Conservation (phyloP, 805 yeast species). For the Saccharomycopsis sp. region DNA sequence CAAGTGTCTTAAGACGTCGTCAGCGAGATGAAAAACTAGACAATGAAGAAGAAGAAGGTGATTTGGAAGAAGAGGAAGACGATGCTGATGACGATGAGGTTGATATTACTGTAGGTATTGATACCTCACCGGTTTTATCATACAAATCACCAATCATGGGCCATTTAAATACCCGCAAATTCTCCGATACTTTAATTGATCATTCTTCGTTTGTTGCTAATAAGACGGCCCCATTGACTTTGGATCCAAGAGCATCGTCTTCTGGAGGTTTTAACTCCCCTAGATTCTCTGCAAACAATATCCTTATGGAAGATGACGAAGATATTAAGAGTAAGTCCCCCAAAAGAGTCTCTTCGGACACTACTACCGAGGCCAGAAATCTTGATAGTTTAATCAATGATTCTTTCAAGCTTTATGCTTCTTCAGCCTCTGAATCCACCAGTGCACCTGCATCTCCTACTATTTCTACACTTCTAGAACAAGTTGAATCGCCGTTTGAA, state of each 20-base stretch:
- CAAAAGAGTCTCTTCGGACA: neutral
- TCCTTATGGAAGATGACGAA: neutral
- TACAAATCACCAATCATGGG: neutral
- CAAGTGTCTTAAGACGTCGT: neutral
- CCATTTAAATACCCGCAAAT: neutral
- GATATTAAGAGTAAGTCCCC: too few species aligned
- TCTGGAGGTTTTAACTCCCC: neutral
- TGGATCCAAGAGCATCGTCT: slow-evolving; percentile 1
- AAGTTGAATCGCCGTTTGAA: slow-evolving; percentile 1
- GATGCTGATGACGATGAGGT: slow-evolving; percentile 4
- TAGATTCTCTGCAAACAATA: neutral
- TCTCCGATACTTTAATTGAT: neutral
- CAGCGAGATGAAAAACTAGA: neutral
- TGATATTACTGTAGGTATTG: slow-evolving; percentile 12
- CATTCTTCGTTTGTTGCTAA: neutral
- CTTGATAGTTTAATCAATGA: neutral
- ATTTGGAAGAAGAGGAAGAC: neutral
- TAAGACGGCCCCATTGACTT: neutral
- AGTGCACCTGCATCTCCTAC: neutral
- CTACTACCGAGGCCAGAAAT: neutral
- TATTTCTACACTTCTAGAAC: neutral
- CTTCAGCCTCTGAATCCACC: neutral
- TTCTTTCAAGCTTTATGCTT: neutral
- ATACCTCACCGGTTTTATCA: slow-evolving; percentile 4
- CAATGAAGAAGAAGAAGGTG: neutral